These are phyloP conservation scores for Quercus lobata DNA, from an alignment of 331 rosid species.

Conservation along the genomic window DNA sequence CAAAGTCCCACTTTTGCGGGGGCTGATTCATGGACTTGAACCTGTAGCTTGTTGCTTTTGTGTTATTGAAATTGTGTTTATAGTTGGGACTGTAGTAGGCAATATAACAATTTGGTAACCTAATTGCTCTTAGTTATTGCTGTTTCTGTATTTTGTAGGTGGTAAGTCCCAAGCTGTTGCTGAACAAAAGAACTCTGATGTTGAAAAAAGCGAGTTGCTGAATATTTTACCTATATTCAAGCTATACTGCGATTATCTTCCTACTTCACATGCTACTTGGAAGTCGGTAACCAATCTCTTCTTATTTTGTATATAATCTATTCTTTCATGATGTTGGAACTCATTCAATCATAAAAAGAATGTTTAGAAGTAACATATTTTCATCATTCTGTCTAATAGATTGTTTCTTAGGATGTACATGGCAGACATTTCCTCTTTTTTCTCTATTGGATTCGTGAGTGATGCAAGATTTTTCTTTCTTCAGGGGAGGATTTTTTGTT, in stretches of 20 bases:
- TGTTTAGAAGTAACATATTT: background rate
- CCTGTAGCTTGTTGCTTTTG: too few relatives aligned
- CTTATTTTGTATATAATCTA: background rate
- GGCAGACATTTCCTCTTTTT: background rate
- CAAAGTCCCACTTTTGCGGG: too few relatives aligned
- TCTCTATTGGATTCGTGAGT: too few relatives aligned
- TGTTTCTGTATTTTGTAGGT: constrained; percentile 26
- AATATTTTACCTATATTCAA: constrained; percentile 14
- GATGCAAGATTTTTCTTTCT: too few relatives aligned
- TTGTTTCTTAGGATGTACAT: background rate
- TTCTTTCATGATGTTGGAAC: background rate
- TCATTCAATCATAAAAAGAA: background rate
- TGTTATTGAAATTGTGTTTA: too few relatives aligned
- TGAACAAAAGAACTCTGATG: constrained; percentile 14
- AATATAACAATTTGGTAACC: background rate
- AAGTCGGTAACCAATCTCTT: constrained; percentile 46
- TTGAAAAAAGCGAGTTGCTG: constrained; percentile 20
- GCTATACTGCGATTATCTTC: constrained; percentile 27
- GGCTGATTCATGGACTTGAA: too few relatives aligned
- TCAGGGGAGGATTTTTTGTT: too few relatives aligned
- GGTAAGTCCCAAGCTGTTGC: constrained; percentile 6
- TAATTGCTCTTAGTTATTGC: background rate
- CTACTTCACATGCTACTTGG: constrained; percentile 48
- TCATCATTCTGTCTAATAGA: background rate
- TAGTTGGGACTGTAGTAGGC: background rate